Evolutionary conservation across 306 rosid species (phyloP), one percentile per base, ranked within the genome.

Genomic region (Sechiopsis laciniata): DNA sequence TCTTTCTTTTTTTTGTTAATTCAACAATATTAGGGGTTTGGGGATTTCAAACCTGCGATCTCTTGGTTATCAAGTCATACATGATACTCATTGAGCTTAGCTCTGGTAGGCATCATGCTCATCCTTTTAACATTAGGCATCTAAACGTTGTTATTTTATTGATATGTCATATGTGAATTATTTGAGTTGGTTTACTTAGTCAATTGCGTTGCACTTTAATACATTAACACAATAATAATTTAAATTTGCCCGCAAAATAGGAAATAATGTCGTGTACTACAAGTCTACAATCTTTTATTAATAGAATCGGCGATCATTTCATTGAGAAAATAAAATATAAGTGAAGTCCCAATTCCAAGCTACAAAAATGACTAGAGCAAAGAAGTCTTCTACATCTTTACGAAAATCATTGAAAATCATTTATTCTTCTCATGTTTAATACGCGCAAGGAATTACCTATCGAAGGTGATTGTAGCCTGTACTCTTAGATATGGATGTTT

Each of bases 391-490:
- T n/a, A 17, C 0, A 5, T 65, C 71, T 65, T 53, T 37, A 17
- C 12, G n/a, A 21, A 37, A 24, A 65, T 17, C 54, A 65, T 65
- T 40, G 71, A 65, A 65, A 65, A 65, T 65, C 16, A 10, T 40
- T 65, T 17, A 40, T 65, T 40, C 29, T 22, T 40, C 8, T 37
- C 52, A 46, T 46, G 51, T 46, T 0, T 5, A 2, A 32, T 32
- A 32, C 37, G 16, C 16, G 4, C 26, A 20, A 29, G 6, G 20
- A 13, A 68, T 6, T 13, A 46, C 32, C 21, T 45, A 12, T 19
- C 12, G 59, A 69, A 69, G 58, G 15, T 24, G 11, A 2, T 10
- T 50, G 17, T 10, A 67, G 9, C 35, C 20, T 50, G 58, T 24
- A 22, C 73, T 10, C 53, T 16, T 69, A 3, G 10, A 16, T 69